Evolutionary conservation across 441 rosid species (phyloP).

Genomic region (Kokia cookei): DNA sequence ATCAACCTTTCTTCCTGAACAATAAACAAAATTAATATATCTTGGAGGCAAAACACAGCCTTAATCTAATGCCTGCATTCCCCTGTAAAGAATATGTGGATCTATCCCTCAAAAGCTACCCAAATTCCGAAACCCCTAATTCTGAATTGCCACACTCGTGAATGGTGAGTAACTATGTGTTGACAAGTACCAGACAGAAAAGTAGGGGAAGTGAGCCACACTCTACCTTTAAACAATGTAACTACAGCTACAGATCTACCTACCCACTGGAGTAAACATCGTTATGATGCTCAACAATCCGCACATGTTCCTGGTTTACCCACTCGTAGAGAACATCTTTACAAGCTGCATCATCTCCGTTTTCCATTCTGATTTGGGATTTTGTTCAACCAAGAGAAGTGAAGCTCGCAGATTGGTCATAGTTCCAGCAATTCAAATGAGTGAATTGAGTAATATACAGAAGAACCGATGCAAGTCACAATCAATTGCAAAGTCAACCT

Average conservation of each 20-base stretch:
- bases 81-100: neutral
- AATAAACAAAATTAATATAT: slow-evolving; percentile 52
- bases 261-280: neutral
- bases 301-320: slow-evolving; percentile 4
- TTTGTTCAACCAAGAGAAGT: neutral
- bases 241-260: slow-evolving; percentile 11
- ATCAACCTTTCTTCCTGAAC: slow-evolving; percentile 23
- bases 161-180: neutral
- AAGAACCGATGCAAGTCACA: slow-evolving; percentile 14
- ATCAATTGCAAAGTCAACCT: slow-evolving; percentile 24
- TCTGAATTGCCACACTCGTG: neutral
- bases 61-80: neutral
- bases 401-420: neutral
- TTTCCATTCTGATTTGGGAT: slow-evolving; percentile 1
- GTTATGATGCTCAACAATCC: slow-evolving; percentile 15
- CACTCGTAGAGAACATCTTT: slow-evolving; percentile 10
- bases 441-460: slow-evolving; percentile 22
- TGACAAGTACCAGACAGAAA: neutral
- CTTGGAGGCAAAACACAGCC: slow-evolving; percentile 39
- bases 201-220: slow-evolving; percentile 10
- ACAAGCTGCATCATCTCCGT: slow-evolving; percentile 21
- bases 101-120: slow-evolving; percentile 32
- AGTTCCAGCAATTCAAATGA: slow-evolving; percentile 18
- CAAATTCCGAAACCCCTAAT: slow-evolving; percentile 17
- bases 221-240: slow-evolving; percentile 26